phyloP scores from a whole-genome alignment of 345 rosid genomes.

The Firmiana major region DNA sequence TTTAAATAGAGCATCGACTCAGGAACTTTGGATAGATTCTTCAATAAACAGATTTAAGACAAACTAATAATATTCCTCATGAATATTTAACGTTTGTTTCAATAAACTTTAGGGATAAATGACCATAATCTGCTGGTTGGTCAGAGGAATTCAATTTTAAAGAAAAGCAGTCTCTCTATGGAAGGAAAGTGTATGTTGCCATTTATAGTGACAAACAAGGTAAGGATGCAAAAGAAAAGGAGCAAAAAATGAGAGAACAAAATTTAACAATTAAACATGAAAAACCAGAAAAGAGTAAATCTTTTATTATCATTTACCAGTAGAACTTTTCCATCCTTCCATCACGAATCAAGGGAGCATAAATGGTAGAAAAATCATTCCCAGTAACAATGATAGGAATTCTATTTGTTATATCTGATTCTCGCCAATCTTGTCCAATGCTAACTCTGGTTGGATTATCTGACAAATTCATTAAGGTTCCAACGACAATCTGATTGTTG shows the following conservation, averaged over 20 bases:
- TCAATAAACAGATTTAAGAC: not conserved
- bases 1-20: not conserved
- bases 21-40: not conserved
- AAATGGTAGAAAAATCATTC: slow-evolving; percentile 80
- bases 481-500: slow-evolving; percentile 91
- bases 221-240: not conserved
- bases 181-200: not conserved
- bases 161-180: not conserved
- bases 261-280: not conserved
- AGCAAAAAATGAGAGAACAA: not conserved
- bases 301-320: slow-evolving; percentile 45
- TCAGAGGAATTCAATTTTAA: not conserved
- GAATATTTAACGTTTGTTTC: not conserved
- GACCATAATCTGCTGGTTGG: not conserved
- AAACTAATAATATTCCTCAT: not conserved
- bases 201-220: not conserved
- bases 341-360: slow-evolving; percentile 97
- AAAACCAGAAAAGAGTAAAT: not conserved
- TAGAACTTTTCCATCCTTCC: slow-evolving; percentile 97
- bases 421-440: slow-evolving; percentile 95
- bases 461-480: slow-evolving; percentile 86
- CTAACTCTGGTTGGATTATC: slow-evolving; percentile 97
- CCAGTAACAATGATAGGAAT: slow-evolving; percentile 89
- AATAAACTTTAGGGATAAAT: not conserved
- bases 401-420: slow-evolving; percentile 69